phyloP scores from a whole-genome alignment of 331 rosid species.

The Saraca asoca region DNA sequence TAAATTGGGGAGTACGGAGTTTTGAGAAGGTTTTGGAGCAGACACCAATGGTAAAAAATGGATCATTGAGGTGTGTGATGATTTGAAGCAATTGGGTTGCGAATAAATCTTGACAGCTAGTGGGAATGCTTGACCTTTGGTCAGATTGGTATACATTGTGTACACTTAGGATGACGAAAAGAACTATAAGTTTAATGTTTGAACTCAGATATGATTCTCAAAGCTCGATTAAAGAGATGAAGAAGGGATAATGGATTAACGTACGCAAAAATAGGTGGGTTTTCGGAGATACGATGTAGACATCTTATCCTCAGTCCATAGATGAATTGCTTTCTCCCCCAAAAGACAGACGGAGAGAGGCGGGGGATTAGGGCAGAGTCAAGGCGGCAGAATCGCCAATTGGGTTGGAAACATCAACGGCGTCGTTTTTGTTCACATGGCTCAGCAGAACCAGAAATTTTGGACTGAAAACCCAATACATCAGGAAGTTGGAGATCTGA shows the following conservation, averaged over 20 bases:
- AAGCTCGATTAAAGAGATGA: background rate
- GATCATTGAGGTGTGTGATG: constrained; percentile 38
- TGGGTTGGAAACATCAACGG: background rate
- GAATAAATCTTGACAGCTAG: constrained; percentile 55
- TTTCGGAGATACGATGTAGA: background rate
- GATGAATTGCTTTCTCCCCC: background rate
- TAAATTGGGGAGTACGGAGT: constrained; percentile 28
- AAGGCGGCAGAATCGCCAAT: background rate
- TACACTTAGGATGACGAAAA: background rate
- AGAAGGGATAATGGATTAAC: background rate
- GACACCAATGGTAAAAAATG: constrained; percentile 46
- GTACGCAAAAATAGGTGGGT: background rate
- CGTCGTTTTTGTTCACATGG: background rate
- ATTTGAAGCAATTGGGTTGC: constrained; percentile 53
- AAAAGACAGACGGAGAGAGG: background rate
- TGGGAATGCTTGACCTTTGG: constrained; percentile 63
- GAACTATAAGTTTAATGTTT: constrained; percentile 13
- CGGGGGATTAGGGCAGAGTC: constrained; percentile 26
- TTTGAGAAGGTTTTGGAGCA: constrained; percentile 45
- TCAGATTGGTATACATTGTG: constrained; percentile 55
- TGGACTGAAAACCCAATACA: too few relatives aligned
- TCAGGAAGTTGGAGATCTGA: too few relatives aligned
- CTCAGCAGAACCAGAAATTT: too few relatives aligned
- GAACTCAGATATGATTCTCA: constrained; percentile 18
- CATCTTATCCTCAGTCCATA: constrained; percentile 32